Base-by-base conservation (phyloP, 1,284 basidiomycete genomes). In the Puccinia sorghi region DNA sequence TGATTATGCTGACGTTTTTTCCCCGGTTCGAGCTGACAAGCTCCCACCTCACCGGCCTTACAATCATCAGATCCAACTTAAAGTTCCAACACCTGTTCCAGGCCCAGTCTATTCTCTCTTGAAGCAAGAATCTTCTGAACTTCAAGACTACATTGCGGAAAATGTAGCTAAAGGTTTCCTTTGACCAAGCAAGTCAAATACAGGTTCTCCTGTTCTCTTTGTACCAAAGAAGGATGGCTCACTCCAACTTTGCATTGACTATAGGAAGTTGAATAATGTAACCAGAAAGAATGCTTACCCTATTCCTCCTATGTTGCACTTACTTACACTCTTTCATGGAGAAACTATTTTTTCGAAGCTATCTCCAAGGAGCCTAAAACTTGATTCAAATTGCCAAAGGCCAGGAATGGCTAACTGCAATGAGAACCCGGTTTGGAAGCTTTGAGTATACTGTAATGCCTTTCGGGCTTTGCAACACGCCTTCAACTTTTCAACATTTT, bases 401-500 rank as follows among this genome's bases (percentile, higher is more conserved):
- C 39, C 41, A 66, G 25, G 63, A 66, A 66, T 46, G 25, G 20
- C 9, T 20, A 22, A 66, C 41, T 4, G 63, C 63, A 9, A 46
- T 66, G n/a, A n/a, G 15, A 1, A 66, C 63, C 41, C 41, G 41
- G 12, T 13, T 46, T 22, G 63, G 63, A 8, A 20, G n/a, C 3
- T 66, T 46, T 66, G 63, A 66, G 41, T 61, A 11, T 25, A 27
- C 27, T 9, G 57, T 61, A 15, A 61, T 22, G 57, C 57, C 57
- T 37, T 61, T 61, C 25, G 57, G 57, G 12, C 25, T 61, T 27
- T 27, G 22, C 25, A 61, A 61, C 3, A 25, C 57, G 7, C 25
- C 67, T 27, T 17, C 13, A 3, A 52, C 67, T 52, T 52, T 54
- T 48, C 67, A 70, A 17, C 6, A 3, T 5, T 39, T 70, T 9